Percentiles rank a stretch among this genome's conserved stretches.
These are phyloP conservation scores for Pseudogymnoascus sp. DNA, from an alignment of 2,329 filamentous ascomycete genomes.

Conservation along the genomic window DNA sequence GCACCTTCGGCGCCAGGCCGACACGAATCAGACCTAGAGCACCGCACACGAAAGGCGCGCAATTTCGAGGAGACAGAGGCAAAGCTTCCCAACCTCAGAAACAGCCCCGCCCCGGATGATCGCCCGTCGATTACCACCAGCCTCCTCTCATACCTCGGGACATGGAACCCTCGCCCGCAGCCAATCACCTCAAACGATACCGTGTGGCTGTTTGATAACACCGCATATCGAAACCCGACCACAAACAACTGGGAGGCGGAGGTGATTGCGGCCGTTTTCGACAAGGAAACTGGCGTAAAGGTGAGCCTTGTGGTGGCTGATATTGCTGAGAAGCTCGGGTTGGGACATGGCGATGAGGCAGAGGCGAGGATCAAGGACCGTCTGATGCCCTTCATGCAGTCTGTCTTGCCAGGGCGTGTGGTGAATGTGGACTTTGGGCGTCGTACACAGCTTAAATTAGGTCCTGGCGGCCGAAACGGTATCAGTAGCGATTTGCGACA, in stretches of 20 bases:
- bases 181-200: slow-evolving; percentile 54
- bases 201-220: slow-evolving; percentile 88
- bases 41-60: slow-evolving; percentile 40
- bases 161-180: slow-evolving; percentile 49
- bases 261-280: slow-evolving; percentile 75
- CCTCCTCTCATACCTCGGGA: slow-evolving; percentile 44
- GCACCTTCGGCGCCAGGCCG: slow-evolving; percentile 11
- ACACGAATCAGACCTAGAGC: slow-evolving; percentile 38
- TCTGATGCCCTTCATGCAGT: slow-evolving; percentile 70
- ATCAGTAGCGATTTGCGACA: slow-evolving; percentile 58
- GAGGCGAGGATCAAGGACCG: slow-evolving; percentile 57
- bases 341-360: slow-evolving; percentile 50
- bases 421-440: slow-evolving; percentile 55
- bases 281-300: slow-evolving; percentile 59
- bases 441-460: slow-evolving; percentile 44
- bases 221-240: slow-evolving; percentile 56
- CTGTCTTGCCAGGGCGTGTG: slow-evolving; percentile 61
- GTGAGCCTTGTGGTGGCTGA: slow-evolving; percentile 61
- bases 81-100: slow-evolving; percentile 34
- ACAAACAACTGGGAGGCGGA: slow-evolving; percentile 65
- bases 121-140: slow-evolving; percentile 24
- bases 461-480: slow-evolving; percentile 64
- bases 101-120: slow-evolving; percentile 21
- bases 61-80: slow-evolving; percentile 45
- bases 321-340: slow-evolving; percentile 60